A percentile compares a stretch with the other conserved stretches of the same genome.
phyloP scores from a whole-genome alignment of 1,284 basidiomycete species.

The Tilletiaria anomala region DNA sequence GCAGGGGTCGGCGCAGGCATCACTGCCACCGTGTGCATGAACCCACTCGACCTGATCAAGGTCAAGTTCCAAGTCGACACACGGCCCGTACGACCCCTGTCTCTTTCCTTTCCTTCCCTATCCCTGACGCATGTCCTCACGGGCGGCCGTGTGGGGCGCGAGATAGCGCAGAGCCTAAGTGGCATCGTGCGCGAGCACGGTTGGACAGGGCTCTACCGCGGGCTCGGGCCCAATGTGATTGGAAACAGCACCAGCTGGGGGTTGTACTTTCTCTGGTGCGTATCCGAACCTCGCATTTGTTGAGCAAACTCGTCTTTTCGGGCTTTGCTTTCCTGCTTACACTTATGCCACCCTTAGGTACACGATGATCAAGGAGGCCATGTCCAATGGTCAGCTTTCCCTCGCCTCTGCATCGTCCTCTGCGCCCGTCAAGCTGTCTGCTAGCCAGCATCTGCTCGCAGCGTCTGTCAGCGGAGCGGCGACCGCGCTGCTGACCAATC shows the following conservation, averaged over 20 bases:
- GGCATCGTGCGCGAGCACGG: slow-evolving; percentile 64
- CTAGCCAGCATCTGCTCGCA: slow-evolving; percentile 70
- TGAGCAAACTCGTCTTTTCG: not conserved
- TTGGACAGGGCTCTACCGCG: slow-evolving; percentile 75
- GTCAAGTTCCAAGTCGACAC: slow-evolving; percentile 66
- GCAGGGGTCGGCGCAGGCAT: slow-evolving; percentile 87
- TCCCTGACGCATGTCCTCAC: not conserved
- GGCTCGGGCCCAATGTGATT: slow-evolving; percentile 75
- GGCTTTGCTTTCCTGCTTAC: not conserved
- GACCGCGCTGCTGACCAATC: slow-evolving; percentile 89
- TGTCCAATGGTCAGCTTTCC: slow-evolving; percentile 20
- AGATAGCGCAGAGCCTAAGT: slow-evolving; percentile 45
- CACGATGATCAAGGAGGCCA: slow-evolving; percentile 68
- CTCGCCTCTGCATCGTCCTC: too few species aligned
- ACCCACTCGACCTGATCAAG: slow-evolving; percentile 92
- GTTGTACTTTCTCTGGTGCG: slow-evolving; percentile 90
- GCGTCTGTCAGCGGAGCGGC: slow-evolving; percentile 86
- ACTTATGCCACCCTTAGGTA: slow-evolving; percentile 62
- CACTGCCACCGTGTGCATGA: slow-evolving; percentile 86
- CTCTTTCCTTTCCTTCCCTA: not conserved
- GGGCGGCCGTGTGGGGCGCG: not conserved
- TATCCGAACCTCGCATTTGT: slow-evolving; percentile 15
- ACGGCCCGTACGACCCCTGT: not conserved
- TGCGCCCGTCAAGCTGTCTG: slow-evolving; percentile 45
- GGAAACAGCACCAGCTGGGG: slow-evolving; percentile 98